Base-by-base conservation (phyloP, 2,329 filamentous ascomycete genomes). In the Alternaria angustiovoidea region DNA sequence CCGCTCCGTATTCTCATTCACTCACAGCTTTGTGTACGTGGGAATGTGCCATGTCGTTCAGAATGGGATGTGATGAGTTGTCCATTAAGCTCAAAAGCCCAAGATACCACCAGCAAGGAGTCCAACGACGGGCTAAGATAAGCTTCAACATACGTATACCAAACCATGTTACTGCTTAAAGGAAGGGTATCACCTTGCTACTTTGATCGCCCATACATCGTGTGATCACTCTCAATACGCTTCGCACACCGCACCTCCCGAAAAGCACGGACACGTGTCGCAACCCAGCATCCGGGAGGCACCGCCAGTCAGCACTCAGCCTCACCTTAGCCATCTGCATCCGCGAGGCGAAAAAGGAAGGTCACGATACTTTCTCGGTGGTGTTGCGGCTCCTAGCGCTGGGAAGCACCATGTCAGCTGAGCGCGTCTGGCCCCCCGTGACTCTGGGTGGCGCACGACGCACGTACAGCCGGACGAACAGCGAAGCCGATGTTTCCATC, bases 321-420 rank as follows among this genome's bases (percentile, higher is more conserved):
- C 34, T n/a, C 34, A 65, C 56, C 48, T 69, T 64, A 0, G 65
- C 56, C 64, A 63, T 49, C 54, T 42, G 59, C 52, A 49, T 43
- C 42, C 53, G 54, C 32, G 64, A 64, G 68, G 64, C 61, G 62
- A 64, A 66, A 67, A 62, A 61, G 66, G 64, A 66, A 70, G 67
- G 73, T 75, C 73, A 75, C 73, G 70, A 76, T 75, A 70, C 61
- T 55, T 36, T 39, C 36, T 66, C 63, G 57, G 62, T 66, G 68
- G 68, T 69, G 70, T 69, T 70, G 71, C 63, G 69, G 68, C 69
- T 67, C 59, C 59, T 66, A 64, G 67, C 57, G 64, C 62, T 58
- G 63, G 64, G 55, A 54, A 62, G 8, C 57, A 67, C 62, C 64
- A 49, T 67, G 71, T 71, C 69, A 70, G 60, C 53, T 63, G 66